phyloP scores from a whole-genome alignment of 495 filamentous ascomycete species.

The Sabuloglossum arenarium region DNA sequence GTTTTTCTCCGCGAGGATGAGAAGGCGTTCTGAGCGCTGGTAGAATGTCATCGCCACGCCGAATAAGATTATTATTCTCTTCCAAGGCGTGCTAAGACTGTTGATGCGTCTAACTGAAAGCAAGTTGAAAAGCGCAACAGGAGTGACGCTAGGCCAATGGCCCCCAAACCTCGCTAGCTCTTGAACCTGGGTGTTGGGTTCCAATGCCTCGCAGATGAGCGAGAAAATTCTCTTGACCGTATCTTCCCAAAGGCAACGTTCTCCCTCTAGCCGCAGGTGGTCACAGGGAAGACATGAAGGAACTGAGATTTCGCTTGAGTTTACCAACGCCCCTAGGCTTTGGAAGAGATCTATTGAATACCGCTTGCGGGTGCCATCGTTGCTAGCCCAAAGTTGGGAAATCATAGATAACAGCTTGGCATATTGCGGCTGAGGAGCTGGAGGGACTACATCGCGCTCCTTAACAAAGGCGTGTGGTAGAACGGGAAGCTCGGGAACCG shows the following conservation, averaged over 20 bases:
- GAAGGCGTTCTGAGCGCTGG: neutral
- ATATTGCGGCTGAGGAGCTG: neutral
- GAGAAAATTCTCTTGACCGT: neutral
- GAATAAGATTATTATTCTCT: neutral
- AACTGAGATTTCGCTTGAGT: neutral
- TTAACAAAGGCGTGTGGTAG: neutral
- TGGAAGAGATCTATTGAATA: neutral
- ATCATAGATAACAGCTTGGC: neutral
- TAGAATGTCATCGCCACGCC: neutral
- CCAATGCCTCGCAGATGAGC: neutral
- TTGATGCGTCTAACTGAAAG: neutral
- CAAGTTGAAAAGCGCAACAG: neutral
- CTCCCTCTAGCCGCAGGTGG: neutral
- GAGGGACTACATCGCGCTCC: neutral
- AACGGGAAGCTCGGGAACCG: neutral
- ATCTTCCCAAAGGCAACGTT: neutral
- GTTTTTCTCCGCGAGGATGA: neutral
- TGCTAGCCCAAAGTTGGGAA: neutral
- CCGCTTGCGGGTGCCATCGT: neutral
- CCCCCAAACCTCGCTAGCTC: neutral
- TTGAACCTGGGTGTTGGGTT: neutral
- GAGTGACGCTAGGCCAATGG: neutral
- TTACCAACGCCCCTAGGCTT: neutral
- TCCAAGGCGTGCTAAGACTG: neutral
- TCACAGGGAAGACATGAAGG: neutral